These are phyloP conservation scores for Phaeophleospora eucalypticola DNA, from an alignment of 2,329 filamentous ascomycete species.

Conservation along the genomic window DNA sequence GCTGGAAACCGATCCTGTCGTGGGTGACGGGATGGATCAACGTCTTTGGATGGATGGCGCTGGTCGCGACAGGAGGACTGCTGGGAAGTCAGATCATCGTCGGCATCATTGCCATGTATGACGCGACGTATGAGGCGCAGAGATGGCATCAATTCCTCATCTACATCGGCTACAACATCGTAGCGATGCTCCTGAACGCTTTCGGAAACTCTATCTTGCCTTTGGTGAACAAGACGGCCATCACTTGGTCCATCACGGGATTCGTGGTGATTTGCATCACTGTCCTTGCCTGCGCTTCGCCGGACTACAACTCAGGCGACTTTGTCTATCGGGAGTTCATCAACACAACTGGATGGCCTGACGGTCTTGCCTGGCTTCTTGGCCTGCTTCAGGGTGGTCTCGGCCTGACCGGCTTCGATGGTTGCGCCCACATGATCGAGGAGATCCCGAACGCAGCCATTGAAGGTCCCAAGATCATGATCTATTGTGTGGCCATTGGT, in stretches of 20 bases:
- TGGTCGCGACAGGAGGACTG: constrained; percentile 65
- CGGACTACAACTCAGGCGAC: constrained; percentile 58
- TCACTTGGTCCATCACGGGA: constrained; percentile 66
- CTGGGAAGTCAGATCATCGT: constrained; percentile 64
- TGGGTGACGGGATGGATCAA: constrained; percentile 73
- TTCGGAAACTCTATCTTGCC: constrained; percentile 61
- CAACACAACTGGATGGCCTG: constrained; percentile 48
- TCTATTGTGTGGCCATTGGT: constrained; percentile 35
- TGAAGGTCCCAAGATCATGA: constrained; percentile 35
- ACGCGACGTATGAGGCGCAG: constrained; percentile 54
- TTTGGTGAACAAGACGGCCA: constrained; percentile 63
- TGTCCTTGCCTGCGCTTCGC: constrained; percentile 61
- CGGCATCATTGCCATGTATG: constrained; percentile 60
- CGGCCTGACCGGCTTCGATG: constrained; percentile 47
- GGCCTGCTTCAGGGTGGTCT: constrained; percentile 38
- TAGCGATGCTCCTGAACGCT: constrained; percentile 62
- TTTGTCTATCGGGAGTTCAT: constrained; percentile 67
- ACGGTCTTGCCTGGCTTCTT: constrained; percentile 40
- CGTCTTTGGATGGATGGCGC: constrained; percentile 66
- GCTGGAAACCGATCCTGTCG: constrained; percentile 59
- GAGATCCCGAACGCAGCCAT: constrained; percentile 35
- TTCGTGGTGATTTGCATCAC: constrained; percentile 69
- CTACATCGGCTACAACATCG: constrained; percentile 60
- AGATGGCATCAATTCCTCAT: constrained; percentile 71
- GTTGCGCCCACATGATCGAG: constrained; percentile 49